Evolutionary conservation across 495 filamentous ascomycete genomes (phyloP).

Genomic region (Talaromyces liani): DNA sequence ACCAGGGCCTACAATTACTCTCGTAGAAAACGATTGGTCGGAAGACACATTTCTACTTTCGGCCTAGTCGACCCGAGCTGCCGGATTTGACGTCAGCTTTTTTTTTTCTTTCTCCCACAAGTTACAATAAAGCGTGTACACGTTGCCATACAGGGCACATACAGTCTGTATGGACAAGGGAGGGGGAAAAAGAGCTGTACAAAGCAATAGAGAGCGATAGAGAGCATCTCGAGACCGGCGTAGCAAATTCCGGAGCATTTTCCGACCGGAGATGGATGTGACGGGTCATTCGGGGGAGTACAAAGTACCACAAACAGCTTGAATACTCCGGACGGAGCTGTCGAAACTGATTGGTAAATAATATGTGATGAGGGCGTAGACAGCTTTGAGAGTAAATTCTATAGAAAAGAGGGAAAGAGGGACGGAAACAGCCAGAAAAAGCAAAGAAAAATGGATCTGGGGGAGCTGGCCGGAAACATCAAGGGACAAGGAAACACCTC

Average conservation of each 20-base stretch:
- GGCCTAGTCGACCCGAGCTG: neutral
- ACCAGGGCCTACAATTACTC: too few species aligned
- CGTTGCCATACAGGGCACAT: neutral
- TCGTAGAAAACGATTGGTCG: neutral
- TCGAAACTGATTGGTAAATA: too few species aligned
- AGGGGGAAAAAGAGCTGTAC: neutral
- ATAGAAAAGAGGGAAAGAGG: neutral
- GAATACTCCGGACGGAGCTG: too few species aligned
- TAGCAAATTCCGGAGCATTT: neutral
- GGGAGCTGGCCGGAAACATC: neutral
- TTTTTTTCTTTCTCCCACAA: neutral
- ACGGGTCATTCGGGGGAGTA: neutral
- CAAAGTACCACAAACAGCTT: neutral
- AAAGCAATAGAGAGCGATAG: neutral
- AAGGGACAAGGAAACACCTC: neutral
- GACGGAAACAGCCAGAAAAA: neutral
- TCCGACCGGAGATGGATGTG: neutral
- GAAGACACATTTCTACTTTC: constrained; percentile 6
- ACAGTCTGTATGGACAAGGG: neutral
- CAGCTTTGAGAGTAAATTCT: neutral
- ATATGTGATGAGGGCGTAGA: neutral
- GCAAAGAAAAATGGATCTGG: neutral
- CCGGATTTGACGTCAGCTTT: neutral
- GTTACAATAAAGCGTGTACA: too few species aligned
- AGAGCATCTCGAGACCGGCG: neutral